Evolutionary conservation across 805 yeast genomes (phyloP).

Genomic region (Kregervanrija delftensis): DNA sequence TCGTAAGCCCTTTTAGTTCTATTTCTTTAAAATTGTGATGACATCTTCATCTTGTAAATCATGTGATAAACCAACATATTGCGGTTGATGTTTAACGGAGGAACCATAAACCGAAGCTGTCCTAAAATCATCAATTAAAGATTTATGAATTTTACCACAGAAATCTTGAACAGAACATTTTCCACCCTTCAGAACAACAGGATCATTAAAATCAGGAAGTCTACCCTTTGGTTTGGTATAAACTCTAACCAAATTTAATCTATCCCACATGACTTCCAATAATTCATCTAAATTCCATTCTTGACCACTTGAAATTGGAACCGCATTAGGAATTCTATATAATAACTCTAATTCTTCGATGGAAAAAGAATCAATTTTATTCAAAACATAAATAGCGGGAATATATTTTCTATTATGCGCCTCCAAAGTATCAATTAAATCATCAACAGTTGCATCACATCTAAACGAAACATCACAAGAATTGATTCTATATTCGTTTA

Average conservation of each 20-base stretch:
- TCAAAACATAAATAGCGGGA: constrained; percentile 91
- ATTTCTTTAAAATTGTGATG: constrained; percentile 82
- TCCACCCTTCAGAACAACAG: constrained; percentile 82
- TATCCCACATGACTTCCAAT: constrained; percentile 92
- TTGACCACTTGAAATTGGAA: constrained; percentile 91
- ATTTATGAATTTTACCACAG: constrained; percentile 93
- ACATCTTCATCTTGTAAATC: constrained; percentile 92
- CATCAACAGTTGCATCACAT: constrained; percentile 97
- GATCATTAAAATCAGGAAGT: constrained; percentile 90
- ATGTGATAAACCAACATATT: constrained; percentile 85
- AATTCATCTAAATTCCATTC: constrained; percentile 97
- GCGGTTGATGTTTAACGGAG: constrained; percentile 97
- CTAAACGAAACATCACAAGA: constrained; percentile 95
- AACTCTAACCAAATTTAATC: constrained; percentile 84
- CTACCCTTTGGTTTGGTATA: constrained; percentile 96
- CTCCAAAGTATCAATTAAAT: constrained; percentile 89
- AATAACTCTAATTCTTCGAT: constrained; percentile 87
- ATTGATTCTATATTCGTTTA: constrained; percentile 90
- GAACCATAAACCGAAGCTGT: constrained; percentile 90
- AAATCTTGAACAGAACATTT: constrained; percentile 88
- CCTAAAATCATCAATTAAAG: constrained; percentile 87
- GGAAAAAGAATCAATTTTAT: constrained; percentile 93
- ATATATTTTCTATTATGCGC: constrained; percentile 86
- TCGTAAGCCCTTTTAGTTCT: not conserved
- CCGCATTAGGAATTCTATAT: constrained; percentile 92